Evolutionary conservation across 257 asterid species (phyloP).

Genomic region (Salvia splendens): DNA sequence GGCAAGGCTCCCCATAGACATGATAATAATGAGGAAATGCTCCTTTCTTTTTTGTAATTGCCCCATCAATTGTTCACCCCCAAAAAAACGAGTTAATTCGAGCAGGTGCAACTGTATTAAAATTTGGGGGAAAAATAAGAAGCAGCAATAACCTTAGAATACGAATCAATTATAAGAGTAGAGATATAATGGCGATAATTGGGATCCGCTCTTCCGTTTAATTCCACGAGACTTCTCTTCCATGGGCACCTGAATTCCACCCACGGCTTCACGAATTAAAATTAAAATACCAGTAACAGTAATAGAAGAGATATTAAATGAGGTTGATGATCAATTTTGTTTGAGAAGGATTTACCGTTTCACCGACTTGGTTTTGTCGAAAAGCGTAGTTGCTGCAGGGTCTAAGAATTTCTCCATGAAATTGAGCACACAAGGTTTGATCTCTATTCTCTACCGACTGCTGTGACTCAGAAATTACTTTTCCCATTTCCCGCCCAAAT

Average conservation of each 20-base stretch:
- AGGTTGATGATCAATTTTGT: background rate
- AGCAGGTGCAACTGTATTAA: conserved; percentile 13
- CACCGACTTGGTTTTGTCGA: conserved; percentile 40
- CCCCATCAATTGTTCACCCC: conserved; percentile 10
- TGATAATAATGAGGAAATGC: conserved; percentile 76
- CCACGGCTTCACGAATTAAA: background rate
- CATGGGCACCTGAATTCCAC: conserved; percentile 53
- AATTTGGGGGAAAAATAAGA: background rate
- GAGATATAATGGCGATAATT: conserved; percentile 57
- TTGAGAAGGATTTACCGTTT: conserved; percentile 43
- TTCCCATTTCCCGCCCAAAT: too few species aligned
- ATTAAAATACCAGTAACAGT: too few species aligned
- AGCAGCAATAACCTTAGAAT: conserved; percentile 54
- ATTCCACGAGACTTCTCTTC: conserved; percentile 67
- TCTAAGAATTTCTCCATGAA: conserved; percentile 63
- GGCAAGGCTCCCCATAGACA: conserved; percentile 63
- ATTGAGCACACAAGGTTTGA: background rate
- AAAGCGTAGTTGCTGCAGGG: conserved; percentile 34
- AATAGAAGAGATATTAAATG: background rate
- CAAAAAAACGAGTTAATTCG: conserved; percentile 5
- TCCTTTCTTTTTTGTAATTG: conserved; percentile 46
- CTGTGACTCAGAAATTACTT: too few species aligned
- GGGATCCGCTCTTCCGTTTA: conserved; percentile 66
- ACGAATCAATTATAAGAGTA: conserved; percentile 60
- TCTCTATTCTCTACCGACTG: background rate